Evolutionary conservation across 1,139 yeast species (phyloP), one percentile per base, ranked within the genome.

Genomic region (Spathaspora sp.): DNA sequence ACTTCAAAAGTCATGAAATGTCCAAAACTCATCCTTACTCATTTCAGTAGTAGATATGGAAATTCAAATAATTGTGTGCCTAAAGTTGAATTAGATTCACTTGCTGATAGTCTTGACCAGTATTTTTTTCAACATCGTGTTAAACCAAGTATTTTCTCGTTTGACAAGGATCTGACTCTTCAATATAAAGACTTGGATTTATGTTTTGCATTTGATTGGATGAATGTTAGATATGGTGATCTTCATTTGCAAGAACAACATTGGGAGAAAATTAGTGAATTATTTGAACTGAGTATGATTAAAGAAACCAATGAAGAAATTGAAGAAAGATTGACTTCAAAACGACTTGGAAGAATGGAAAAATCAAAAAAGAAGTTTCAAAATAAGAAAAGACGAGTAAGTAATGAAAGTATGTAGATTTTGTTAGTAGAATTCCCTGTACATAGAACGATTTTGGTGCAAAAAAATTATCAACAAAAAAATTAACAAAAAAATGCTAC

Each of bases 31-130:
- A 72, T 93, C 7, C 68, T 95, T 40, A 93, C 99, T 0, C 99
- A 93, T 67, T 91, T 93, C 68, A 87, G 96, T 49, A 93, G 95
- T 53, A 74, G 99, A 54, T 90, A 89, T 61, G 90, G 95, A 4
- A 82, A 82, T 54, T 67, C 82, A 34, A 89, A 85, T 1, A 71
- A 70, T 49, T 68, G 72, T 45, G 61, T 67, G 2, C 56, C 61
- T 3, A 68, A 60, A 37, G 48, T 55, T 20, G 61, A 67, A 18
- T 60, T 70, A 43, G 43, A 46, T 6, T 44, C 46, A 15, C 53
- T 63, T 43, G 61, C 70, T 1, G 40, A 49, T 1, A 59, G 61
- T 18, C 55, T 70, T 44, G 56, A 57, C 42, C 48, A 59, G 4
- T 71, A 71, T 52, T 53, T 71, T 42, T 34, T 44, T 4, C 52